Evolutionary conservation across 2,329 filamentous ascomycete species (phyloP).

Genomic region (Ophiocordyceps polyrhachis-furcata): DNA sequence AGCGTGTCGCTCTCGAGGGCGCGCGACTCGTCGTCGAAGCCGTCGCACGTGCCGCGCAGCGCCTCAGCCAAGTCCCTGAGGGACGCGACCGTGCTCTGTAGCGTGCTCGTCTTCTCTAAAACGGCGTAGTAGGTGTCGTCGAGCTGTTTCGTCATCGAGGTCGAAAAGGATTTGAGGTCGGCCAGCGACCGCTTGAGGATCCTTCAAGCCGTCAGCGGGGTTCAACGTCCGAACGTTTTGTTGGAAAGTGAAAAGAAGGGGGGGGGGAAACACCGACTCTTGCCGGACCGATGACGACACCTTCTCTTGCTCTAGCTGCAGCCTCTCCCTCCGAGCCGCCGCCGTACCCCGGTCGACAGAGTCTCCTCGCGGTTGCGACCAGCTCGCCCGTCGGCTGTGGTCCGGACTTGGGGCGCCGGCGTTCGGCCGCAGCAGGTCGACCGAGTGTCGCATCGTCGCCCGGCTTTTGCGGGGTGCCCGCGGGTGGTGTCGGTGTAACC

Average conservation of each 20-base stretch:
- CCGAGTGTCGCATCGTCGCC: constrained; percentile 18
- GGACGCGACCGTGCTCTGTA: constrained; percentile 44
- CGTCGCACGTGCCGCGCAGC: constrained; percentile 36
- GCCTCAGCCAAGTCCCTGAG: constrained; percentile 48
- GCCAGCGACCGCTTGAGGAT: constrained; percentile 28
- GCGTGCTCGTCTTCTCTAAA: constrained; percentile 44
- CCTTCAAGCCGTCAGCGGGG: background rate
- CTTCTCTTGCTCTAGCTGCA: constrained; percentile 18
- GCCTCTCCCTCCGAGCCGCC: constrained; percentile 22
- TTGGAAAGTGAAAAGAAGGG: background rate
- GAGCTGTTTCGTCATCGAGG: constrained; percentile 42
- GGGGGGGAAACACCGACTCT: constrained; percentile 10
- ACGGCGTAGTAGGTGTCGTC: constrained; percentile 60
- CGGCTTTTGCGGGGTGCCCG: constrained; percentile 10
- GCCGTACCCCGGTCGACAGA: constrained; percentile 9
- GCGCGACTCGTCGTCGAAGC: constrained; percentile 40
- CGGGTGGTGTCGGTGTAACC: constrained; percentile 19
- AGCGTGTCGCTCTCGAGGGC: constrained; percentile 41
- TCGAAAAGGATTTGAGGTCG: constrained; percentile 40
- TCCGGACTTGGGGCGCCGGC: constrained; percentile 24
- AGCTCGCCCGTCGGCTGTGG: constrained; percentile 23
- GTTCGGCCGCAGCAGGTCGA: constrained; percentile 27
- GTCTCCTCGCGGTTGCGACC: constrained; percentile 12
- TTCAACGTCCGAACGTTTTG: background rate
- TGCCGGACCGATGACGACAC: constrained; percentile 8